A percentile compares a stretch with the other conserved stretches of the same genome.
phyloP scores from a whole-genome alignment of 352 stramenopile genomes.

The Phytophthora cactorum region DNA sequence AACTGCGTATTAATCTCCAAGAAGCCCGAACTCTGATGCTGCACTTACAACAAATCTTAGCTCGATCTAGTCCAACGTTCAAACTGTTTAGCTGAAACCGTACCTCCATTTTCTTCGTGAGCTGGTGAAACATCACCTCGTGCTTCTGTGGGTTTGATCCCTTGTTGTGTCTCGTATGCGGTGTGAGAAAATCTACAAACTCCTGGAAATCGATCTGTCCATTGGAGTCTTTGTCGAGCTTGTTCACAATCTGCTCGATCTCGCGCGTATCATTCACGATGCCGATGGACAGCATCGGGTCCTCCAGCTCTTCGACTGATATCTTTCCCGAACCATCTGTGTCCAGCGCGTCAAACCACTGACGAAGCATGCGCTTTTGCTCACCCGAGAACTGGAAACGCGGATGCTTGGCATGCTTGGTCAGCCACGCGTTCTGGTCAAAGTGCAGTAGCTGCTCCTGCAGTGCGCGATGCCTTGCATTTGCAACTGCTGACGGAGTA shows the following conservation, averaged over 20 bases:
- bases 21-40: conserved; percentile 76
- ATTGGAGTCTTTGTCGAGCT: conserved; percentile 75
- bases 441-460: conserved; percentile 61
- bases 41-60: conserved; percentile 8
- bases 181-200: conserved; percentile 80
- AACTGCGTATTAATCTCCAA: conserved; percentile 83
- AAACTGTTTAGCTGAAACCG: not conserved
- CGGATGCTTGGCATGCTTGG: conserved; percentile 64
- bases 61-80: not conserved
- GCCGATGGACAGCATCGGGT: conserved; percentile 82
- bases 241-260: conserved; percentile 63
- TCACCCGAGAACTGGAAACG: conserved; percentile 71
- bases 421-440: conserved; percentile 77
- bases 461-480: conserved; percentile 39
- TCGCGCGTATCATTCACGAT: conserved; percentile 72
- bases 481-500: conserved; percentile 7
- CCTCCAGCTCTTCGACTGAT: conserved; percentile 76
- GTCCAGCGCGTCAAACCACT: conserved; percentile 82
- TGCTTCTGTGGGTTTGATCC: conserved; percentile 53
- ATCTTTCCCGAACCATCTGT: conserved; percentile 75
- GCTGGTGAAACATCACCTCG: conserved; percentile 72
- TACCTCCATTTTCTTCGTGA: conserved; percentile 86
- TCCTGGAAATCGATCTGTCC: conserved; percentile 82
- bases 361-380: conserved; percentile 77
- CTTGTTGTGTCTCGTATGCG: conserved; percentile 52